Conservation (phyloP, 371 early-diverging fungal species). For the Thermomucor indicae-seudaticae region DNA sequence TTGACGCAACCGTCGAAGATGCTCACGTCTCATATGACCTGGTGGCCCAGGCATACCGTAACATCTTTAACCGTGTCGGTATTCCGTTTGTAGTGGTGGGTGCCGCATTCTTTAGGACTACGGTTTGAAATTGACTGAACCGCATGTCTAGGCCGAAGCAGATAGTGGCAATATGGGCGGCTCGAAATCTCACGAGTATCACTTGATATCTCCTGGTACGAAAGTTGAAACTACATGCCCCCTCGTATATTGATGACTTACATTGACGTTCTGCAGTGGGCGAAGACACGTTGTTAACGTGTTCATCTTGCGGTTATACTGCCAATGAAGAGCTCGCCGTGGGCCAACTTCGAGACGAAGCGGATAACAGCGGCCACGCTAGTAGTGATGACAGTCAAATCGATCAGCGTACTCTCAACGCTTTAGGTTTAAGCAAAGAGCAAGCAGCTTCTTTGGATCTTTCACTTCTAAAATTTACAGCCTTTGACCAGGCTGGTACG, state of each 20-base stretch:
- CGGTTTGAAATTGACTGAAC: too few species aligned
- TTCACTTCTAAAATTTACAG: slow-evolving; percentile 1
- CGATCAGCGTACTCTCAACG: background rate
- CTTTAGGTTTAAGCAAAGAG: slow-evolving; percentile 1
- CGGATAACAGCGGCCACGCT: background rate
- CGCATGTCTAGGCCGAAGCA: slow-evolving; percentile 67
- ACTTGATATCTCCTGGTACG: slow-evolving; percentile 64
- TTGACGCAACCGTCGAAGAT: slow-evolving; percentile 67
- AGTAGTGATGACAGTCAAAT: background rate
- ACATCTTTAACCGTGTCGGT: slow-evolving; percentile 70
- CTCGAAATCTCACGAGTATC: slow-evolving; percentile 85
- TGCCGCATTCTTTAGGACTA: too few species aligned
- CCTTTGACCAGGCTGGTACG: slow-evolving; percentile 3
- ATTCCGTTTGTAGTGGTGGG: slow-evolving; percentile 72
- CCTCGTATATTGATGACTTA: background rate
- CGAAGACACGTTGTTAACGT: slow-evolving; percentile 78
- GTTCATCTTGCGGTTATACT: slow-evolving; percentile 68
- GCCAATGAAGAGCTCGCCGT: slow-evolving; percentile 77
- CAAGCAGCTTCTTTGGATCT: background rate
- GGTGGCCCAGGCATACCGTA: slow-evolving; percentile 68
- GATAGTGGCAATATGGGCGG: slow-evolving; percentile 94
- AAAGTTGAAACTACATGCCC: background rate
- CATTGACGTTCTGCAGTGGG: slow-evolving; percentile 47
- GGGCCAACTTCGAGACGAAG: slow-evolving; percentile 15
- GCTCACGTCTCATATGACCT: slow-evolving; percentile 72